Base-by-base conservation (phyloP, 2,329 filamentous ascomycete species). In the Dactylellina drechsleri region DNA sequence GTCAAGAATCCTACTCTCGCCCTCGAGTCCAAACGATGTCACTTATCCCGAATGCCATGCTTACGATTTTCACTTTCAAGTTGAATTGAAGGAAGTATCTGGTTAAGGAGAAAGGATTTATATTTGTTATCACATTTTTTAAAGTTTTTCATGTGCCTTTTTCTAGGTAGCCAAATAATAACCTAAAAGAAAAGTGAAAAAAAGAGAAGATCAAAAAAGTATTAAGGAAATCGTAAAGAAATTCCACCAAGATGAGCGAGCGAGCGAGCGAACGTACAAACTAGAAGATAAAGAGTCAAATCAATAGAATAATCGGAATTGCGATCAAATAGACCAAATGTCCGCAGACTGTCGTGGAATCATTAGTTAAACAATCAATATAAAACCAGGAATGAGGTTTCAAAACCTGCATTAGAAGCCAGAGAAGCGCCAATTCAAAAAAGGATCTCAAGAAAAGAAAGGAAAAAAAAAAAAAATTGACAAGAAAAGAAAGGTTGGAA, bases 131-230 rank as follows among this genome's bases (percentile, higher is more conserved):
- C 8, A 4, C 12, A 18, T 20, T 54, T 66, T 57, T 50, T 15
- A 23, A 8, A 20, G 4, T 52, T 62, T 62, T 49, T 53, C 2
- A 45, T 50, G 28, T 57, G 23, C 20, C 56, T 53, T 59, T 62
- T 36, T n/a, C n/a, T 74, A 74, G 70, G 62, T 74, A 67, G 62
- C 70, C 31, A 62, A 74, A 74, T 66, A 74, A 74, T 74, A 74
- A 74, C 70, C 70, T 62, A 67, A 50, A 53, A 41, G 47, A 50
- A 58, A 23, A 18, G 49, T 52, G 31, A 36, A 66, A 60, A 57
- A 73, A 64, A 31, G 12, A 50, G 49, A 20, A 31, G 13, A 23
- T 31, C n/a, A 7, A n/a, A 43, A 49, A 40, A 16, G 16, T n/a
- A 18, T 45, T 16, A 10, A 47, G 10, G 10, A 47, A 47, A 47